Percentiles rank a stretch among this genome's conserved stretches.
These are phyloP conservation scores for Mucor velutinosus DNA, from an alignment of 371 early-diverging fungal species.

Conservation along the genomic window DNA sequence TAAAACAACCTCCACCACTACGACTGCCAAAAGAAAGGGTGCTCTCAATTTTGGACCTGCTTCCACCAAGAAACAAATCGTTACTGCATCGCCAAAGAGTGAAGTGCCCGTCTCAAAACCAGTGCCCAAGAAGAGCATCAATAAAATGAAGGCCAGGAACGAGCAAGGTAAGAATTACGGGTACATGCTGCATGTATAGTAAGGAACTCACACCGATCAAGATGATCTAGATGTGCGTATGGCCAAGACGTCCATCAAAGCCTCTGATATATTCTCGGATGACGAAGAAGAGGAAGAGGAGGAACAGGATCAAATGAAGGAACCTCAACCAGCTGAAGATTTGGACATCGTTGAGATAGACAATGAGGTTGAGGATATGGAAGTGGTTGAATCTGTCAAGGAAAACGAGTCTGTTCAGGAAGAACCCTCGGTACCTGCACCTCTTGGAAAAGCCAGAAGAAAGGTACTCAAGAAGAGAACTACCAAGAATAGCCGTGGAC, in stretches of 20 bases:
- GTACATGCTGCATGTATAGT: not conserved
- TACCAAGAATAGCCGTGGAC: constrained; percentile 50
- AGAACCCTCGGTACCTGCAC: constrained; percentile 4
- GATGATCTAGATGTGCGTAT: constrained; percentile 10
- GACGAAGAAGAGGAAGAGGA: constrained; percentile 16
- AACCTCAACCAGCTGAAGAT: constrained; percentile 11
- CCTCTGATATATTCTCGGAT: constrained; percentile 18
- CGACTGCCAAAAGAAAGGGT: constrained; percentile 9
- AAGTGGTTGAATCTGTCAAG: not conserved
- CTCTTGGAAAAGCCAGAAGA: constrained; percentile 27
- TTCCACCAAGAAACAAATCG: constrained; percentile 8
- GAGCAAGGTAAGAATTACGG: not conserved
- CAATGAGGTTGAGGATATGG: constrained; percentile 4
- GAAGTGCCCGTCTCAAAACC: not conserved
- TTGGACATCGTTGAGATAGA: constrained; percentile 9
- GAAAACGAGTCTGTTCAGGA: not conserved
- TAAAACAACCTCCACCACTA: not conserved
- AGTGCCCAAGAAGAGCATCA: not conserved
- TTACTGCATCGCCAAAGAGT: not conserved
- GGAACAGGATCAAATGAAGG: not conserved
- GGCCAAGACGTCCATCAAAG: constrained; percentile 20
- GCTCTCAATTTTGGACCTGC: constrained; percentile 5
- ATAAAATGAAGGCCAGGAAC: not conserved
- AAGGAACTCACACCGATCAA: not conserved
- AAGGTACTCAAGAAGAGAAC: constrained; percentile 52